Base-by-base conservation (phyloP, 495 filamentous ascomycete species). In the Penicillium samsonianum region DNA sequence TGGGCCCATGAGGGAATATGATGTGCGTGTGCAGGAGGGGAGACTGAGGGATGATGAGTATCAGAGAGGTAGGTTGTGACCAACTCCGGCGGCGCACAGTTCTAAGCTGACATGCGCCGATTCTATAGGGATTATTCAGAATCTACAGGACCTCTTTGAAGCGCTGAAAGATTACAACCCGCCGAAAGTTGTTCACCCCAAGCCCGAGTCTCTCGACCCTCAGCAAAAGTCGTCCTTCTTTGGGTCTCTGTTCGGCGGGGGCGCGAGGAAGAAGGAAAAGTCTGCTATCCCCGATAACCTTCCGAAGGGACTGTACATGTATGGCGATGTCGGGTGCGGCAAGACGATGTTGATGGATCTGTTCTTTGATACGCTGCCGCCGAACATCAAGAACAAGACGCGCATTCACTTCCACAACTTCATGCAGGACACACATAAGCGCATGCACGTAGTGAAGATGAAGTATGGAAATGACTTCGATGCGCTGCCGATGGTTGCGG, bases 281-380 rank as follows among this genome's bases (percentile, higher is more conserved):
- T 54, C 62, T 14, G 72, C 77, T n/a, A 85, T 96, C 26, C 86
- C 91, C 20, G 67, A 80, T 50, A 81, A 87, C 61, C 79, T 96
- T 8, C 94, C 94, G 0, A 88, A 90, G 62, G 95, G 95, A 0
- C 70, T 98, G 37, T 98, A 98, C 66, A 88, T 99, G 77, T 98
- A 90, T 67, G 95, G 95, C 19, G 94, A 98, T 71, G 95, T 99
- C 10, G 95, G 95, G 22, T 93, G 91, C 65, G 95, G 95, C 43
- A 99, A 99, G 80, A 98, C 95, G 1, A 99, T 99, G 95, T 78
- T 99, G 60, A 98, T 99, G 94, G 95, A 99, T 67, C 79, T 99
- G 65, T 98, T 99, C 74, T 97, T 91, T 75, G 91, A 98, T 53
- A 96, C 93, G 1, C 75, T 99, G 50, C 94, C 94, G 5, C 65